Evolutionary conservation across 2,329 filamentous ascomycete species (phyloP).

Genomic region (Sclerotinia subarctica): DNA sequence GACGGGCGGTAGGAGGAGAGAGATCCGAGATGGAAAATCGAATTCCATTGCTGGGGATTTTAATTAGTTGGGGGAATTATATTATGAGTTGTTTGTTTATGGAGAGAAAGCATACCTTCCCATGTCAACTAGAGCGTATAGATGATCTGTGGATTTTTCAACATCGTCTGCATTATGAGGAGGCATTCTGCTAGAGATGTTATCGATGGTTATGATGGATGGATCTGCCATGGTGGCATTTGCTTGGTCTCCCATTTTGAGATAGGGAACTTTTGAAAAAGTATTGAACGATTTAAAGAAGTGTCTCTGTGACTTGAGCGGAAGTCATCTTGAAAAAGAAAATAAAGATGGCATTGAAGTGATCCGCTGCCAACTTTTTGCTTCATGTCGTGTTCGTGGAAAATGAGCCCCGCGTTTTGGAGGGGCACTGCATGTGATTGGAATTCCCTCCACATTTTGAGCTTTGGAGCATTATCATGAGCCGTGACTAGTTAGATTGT

Average conservation of each 20-base stretch:
- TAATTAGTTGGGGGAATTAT: conserved; percentile 5
- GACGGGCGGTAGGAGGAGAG: conserved; percentile 65
- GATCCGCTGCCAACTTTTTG: conserved; percentile 12
- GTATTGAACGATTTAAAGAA: neutral
- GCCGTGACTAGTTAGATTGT: neutral
- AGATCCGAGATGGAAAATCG: conserved; percentile 86
- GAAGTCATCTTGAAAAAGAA: neutral
- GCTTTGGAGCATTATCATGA: neutral
- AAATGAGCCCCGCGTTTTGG: conserved; percentile 11
- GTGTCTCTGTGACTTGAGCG: neutral
- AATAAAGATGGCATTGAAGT: neutral
- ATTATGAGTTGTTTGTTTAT: neutral
- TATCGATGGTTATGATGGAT: conserved; percentile 35
- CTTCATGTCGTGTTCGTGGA: neutral
- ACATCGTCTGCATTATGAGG: conserved; percentile 23
- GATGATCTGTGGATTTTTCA: conserved; percentile 23
- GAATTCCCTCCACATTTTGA: neutral
- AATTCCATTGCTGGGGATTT: conserved; percentile 71
- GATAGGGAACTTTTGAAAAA: neutral
- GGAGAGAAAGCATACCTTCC: conserved; percentile 36
- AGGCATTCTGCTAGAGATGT: conserved; percentile 35
- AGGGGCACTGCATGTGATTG: conserved; percentile 9
- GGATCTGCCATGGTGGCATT: neutral
- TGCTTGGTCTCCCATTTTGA: neutral
- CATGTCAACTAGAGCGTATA: conserved; percentile 40